Evolutionary conservation across 495 filamentous ascomycete species (phyloP).

Genomic region (Penicillium paxilli): DNA sequence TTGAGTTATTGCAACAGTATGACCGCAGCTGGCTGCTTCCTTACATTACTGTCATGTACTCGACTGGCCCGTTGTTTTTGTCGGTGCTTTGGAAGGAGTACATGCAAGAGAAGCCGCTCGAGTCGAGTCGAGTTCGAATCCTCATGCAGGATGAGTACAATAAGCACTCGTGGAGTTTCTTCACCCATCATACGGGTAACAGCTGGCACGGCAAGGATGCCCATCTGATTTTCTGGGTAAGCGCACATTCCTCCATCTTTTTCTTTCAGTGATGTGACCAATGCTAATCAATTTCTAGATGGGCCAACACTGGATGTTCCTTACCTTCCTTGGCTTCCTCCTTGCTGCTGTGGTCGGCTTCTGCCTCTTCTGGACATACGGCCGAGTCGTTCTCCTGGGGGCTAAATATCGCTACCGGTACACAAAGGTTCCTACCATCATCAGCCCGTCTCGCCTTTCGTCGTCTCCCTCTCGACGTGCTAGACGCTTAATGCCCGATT

Average conservation of each 20-base stretch:
- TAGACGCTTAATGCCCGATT: constrained; percentile 35
- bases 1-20: constrained; percentile 68
- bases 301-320: constrained; percentile 70
- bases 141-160: constrained; percentile 71
- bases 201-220: constrained; percentile 79
- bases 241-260: neutral
- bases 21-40: constrained; percentile 76
- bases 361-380: constrained; percentile 57
- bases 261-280: neutral
- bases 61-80: constrained; percentile 81
- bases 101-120: constrained; percentile 44
- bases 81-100: constrained; percentile 85
- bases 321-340: constrained; percentile 64
- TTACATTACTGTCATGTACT: constrained; percentile 88
- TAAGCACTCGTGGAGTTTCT: constrained; percentile 72
- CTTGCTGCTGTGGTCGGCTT: constrained; percentile 58
- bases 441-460: constrained; percentile 27
- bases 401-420: constrained; percentile 47
- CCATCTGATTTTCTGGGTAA: constrained; percentile 72
- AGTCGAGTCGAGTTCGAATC: constrained; percentile 48
- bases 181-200: constrained; percentile 70
- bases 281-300: constrained; percentile 41
- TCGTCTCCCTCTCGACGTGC: constrained; percentile 36
- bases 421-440: constrained; percentile 32
- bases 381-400: constrained; percentile 47